Evolutionary conservation across 306 rosid genomes (phyloP).

Genomic region (Cucurbita pepo): DNA sequence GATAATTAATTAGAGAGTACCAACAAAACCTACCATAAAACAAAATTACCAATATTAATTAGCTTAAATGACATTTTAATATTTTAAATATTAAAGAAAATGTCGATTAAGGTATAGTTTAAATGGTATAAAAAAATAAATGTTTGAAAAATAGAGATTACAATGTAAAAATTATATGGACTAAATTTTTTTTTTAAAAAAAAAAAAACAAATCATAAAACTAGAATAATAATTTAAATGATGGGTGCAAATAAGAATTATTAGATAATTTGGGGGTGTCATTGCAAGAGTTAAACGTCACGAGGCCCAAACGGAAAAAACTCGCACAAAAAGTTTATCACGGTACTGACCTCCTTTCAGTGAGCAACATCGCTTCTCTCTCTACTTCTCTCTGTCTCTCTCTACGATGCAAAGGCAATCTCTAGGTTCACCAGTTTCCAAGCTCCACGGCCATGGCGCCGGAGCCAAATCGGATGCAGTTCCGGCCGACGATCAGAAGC

Average conservation of each 20-base stretch:
- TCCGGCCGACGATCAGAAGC: constrained; percentile 17
- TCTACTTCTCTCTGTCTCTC: constrained; percentile 12
- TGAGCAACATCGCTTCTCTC: neutral
- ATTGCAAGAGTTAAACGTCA: neutral
- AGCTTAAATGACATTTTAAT: no score
- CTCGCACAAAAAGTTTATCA: neutral
- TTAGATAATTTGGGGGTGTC: neutral
- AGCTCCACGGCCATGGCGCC: constrained; percentile 51
- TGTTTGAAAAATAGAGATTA: no score
- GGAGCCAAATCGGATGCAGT: constrained; percentile 21
- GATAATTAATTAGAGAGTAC: neutral
- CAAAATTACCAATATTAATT: no score
- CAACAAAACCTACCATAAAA: neutral
- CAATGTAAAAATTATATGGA: no score
- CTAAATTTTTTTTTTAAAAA: no score
- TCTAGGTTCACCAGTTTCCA: constrained; percentile 64
- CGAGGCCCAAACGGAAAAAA: constrained; percentile 1
- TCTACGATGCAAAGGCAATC: constrained; percentile 85
- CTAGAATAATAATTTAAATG: no score
- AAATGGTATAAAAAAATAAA: no score
- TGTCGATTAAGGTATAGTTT: neutral
- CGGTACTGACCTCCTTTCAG: neutral
- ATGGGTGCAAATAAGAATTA: neutral
- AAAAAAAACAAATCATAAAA: no score
- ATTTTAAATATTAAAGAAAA: neutral